Conservation (phyloP, 495 filamentous ascomycete genomes). For the Pyronema omphalodes region DNA sequence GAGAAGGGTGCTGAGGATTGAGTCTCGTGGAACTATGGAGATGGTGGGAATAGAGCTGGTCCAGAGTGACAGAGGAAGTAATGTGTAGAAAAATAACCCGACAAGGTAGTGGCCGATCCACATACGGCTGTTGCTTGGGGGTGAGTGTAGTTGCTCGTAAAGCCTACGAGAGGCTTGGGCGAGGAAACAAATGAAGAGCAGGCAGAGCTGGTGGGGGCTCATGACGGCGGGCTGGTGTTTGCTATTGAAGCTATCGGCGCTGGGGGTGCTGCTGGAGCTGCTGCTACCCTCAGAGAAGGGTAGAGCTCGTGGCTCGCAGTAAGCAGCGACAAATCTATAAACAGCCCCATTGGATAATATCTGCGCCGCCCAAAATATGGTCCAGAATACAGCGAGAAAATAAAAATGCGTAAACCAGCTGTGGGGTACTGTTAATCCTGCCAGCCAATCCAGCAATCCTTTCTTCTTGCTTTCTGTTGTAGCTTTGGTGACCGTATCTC, state of each 20-base stretch:
- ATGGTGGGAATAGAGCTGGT: slow-evolving; percentile 33
- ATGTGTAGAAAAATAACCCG: slow-evolving; percentile 60
- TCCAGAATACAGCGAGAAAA: slow-evolving; percentile 28
- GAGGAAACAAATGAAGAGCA: slow-evolving; percentile 34
- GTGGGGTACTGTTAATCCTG: slow-evolving; percentile 52
- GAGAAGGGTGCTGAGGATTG: neutral
- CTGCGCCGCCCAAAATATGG: slow-evolving; percentile 59
- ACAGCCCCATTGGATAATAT: slow-evolving; percentile 37
- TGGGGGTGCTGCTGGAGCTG: slow-evolving; percentile 13
- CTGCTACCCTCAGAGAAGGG: no score
- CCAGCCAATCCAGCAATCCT: slow-evolving; percentile 36
- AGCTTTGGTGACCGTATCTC: no score
- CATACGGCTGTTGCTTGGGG: slow-evolving; percentile 59
- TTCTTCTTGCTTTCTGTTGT: no score
- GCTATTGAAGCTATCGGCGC: neutral
- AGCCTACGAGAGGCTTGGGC: slow-evolving; percentile 57
- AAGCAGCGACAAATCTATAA: slow-evolving; percentile 28
- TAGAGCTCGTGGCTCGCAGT: neutral
- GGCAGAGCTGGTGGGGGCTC: no score
- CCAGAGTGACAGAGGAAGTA: slow-evolving; percentile 59
- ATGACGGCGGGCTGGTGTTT: neutral
- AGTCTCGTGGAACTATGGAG: no score
- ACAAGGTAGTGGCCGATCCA: slow-evolving; percentile 65
- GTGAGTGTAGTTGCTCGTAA: slow-evolving; percentile 46
- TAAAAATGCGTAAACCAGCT: slow-evolving; percentile 83